Evolutionary conservation across 2,329 filamentous ascomycete species (phyloP).

Genomic region (Alternaria arborescens): DNA sequence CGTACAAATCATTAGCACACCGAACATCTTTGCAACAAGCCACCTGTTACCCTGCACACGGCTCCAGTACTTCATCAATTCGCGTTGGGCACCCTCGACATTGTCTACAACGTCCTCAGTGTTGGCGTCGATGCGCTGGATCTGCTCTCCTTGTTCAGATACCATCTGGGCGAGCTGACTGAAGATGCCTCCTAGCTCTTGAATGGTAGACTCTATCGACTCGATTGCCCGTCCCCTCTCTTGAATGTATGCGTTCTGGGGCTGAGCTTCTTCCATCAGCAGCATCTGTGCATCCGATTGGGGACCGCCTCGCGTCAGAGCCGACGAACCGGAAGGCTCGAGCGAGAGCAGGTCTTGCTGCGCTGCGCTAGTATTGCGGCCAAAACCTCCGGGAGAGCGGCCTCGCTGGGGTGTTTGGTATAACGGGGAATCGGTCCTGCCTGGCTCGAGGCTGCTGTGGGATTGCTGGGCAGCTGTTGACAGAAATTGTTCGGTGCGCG

Average conservation of each 20-base stretch:
- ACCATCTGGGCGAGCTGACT: slow-evolving; percentile 97
- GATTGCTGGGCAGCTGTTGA: slow-evolving; percentile 84
- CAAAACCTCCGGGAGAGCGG: slow-evolving; percentile 60
- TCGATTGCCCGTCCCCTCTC: slow-evolving; percentile 96
- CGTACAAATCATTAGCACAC: slow-evolving; percentile 90
- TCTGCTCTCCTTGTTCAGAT: slow-evolving; percentile 96
- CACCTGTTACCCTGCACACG: slow-evolving; percentile 93
- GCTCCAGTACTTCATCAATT: slow-evolving; percentile 96
- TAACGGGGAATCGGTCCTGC: slow-evolving; percentile 82
- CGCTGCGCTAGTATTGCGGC: slow-evolving; percentile 55
- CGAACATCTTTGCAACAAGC: slow-evolving; percentile 85
- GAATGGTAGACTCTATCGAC: slow-evolving; percentile 94
- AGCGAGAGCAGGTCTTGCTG: slow-evolving; percentile 78
- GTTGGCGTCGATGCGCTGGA: slow-evolving; percentile 95
- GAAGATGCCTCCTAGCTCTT: slow-evolving; percentile 90
- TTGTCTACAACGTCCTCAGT: slow-evolving; percentile 98
- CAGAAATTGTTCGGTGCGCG: slow-evolving; percentile 95
- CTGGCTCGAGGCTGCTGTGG: slow-evolving; percentile 66
- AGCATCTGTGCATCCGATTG: slow-evolving; percentile 83
- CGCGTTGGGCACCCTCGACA: slow-evolving; percentile 93
- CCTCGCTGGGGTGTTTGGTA: slow-evolving; percentile 80
- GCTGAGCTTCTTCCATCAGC: slow-evolving; percentile 91
- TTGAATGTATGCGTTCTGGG: slow-evolving; percentile 87
- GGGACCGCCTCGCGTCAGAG: slow-evolving; percentile 56
- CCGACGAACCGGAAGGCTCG: slow-evolving; percentile 68